phyloP scores from a whole-genome alignment of 1,284 basidiomycete species.

The Ustilago shanxiensis region DNA sequence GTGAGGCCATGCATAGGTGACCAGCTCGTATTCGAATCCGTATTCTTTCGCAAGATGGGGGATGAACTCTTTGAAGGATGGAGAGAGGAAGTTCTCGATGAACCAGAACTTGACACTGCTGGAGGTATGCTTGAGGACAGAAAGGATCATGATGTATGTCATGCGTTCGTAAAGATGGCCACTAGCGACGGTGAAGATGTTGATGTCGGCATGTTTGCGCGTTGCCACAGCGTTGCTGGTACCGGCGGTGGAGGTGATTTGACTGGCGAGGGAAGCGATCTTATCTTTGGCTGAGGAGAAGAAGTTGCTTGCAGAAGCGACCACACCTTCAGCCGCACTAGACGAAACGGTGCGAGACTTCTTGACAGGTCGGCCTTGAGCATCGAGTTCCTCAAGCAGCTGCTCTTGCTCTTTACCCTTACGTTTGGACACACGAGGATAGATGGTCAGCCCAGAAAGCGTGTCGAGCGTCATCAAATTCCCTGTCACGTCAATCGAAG shows the following conservation, averaged over 20 bases:
- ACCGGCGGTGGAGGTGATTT: not conserved
- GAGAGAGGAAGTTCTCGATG: slow-evolving; percentile 98
- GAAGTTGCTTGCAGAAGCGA: slow-evolving; percentile 11
- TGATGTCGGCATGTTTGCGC: slow-evolving; percentile 78
- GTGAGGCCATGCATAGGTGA: slow-evolving; percentile 98
- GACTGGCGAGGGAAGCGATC: slow-evolving; percentile 11
- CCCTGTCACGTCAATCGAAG: slow-evolving; percentile 74
- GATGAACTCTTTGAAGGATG: slow-evolving; percentile 95
- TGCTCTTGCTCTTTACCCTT: slow-evolving; percentile 84
- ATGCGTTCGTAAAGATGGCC: slow-evolving; percentile 97
- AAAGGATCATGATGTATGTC: slow-evolving; percentile 97
- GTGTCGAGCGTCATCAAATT: slow-evolving; percentile 75
- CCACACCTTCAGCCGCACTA: not conserved
- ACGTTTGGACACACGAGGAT: slow-evolving; percentile 80
- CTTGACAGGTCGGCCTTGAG: slow-evolving; percentile 34
- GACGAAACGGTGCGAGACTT: not conserved
- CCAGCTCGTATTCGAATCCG: slow-evolving; percentile 92
- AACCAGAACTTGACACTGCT: slow-evolving; percentile 99
- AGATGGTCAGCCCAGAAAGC: slow-evolving; percentile 88
- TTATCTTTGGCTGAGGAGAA: slow-evolving; percentile 24
- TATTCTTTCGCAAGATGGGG: slow-evolving; percentile 91
- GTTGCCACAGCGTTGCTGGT: not conserved
- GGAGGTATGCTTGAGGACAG: slow-evolving; percentile 91
- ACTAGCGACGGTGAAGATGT: slow-evolving; percentile 98
- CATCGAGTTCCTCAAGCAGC: slow-evolving; percentile 74